Evolutionary conservation across 176 grass and related monocot species (phyloP).

Genomic region (Zea luxurians): DNA sequence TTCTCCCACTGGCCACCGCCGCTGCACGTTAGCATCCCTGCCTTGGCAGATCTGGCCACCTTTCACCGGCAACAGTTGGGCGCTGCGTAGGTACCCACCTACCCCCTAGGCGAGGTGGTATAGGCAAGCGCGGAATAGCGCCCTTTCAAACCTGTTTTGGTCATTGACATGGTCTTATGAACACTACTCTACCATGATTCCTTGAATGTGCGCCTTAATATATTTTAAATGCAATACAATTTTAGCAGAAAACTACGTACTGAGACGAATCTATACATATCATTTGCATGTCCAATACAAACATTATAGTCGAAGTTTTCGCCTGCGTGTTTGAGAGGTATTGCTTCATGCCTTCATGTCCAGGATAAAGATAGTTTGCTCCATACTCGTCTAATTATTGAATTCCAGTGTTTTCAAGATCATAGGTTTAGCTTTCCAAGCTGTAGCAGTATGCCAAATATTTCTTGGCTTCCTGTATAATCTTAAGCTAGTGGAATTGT

Average conservation of each 20-base stretch:
- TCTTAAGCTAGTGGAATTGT: constrained; percentile 2
- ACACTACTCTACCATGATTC: neutral
- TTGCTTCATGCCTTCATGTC: neutral
- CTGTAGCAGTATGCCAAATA: neutral
- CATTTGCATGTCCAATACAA: neutral
- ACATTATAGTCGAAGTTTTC: neutral
- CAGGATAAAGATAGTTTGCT: neutral
- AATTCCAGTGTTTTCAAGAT: neutral
- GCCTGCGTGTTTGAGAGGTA: too few species aligned
- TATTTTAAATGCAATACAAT: neutral
- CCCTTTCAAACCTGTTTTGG: too few species aligned
- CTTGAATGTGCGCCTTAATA: neutral
- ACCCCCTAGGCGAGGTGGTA: too few species aligned
- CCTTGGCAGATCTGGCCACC: too few species aligned
- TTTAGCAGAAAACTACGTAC: neutral
- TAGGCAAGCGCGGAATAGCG: too few species aligned
- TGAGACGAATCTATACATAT: neutral
- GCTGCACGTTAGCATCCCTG: too few species aligned
- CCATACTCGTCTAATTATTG: neutral
- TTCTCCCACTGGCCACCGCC: too few species aligned
- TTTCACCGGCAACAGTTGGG: too few species aligned
- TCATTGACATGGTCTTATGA: neutral
- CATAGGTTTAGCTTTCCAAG: constrained; percentile 10
- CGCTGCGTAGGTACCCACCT: too few species aligned
- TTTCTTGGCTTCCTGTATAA: neutral